Conservation (phyloP, 805 yeast species). For the Lipomyces yamanashiensis region DNA sequence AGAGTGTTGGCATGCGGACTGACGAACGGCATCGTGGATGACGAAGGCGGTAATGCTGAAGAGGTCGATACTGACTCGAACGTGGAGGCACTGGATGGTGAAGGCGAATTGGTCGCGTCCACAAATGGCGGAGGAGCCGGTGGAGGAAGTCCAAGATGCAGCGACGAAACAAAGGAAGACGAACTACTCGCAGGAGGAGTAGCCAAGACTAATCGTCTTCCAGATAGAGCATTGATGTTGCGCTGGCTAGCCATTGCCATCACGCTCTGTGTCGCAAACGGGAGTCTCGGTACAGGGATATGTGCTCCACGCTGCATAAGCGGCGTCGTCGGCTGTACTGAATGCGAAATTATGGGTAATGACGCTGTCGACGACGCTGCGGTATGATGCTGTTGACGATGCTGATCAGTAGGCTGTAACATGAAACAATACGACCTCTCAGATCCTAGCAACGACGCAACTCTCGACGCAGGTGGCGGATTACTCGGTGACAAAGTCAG, state of each 20-base stretch:
- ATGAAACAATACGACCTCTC: conserved; percentile 28
- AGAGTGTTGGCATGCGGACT: conserved; percentile 4
- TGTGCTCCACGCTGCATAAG: background rate
- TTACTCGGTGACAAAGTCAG: conserved; percentile 3
- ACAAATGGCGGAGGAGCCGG: background rate
- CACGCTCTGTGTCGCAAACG: conserved; percentile 19
- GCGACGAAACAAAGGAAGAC: conserved; percentile 8
- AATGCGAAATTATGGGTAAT: background rate
- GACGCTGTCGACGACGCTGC: conserved; percentile 5
- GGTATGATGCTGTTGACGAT: conserved; percentile 9
- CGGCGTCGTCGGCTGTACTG: background rate
- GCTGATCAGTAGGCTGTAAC: conserved; percentile 24
- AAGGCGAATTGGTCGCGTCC: background rate
- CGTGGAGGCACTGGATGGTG: background rate
- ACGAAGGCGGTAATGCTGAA: background rate
- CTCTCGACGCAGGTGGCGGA: background rate
- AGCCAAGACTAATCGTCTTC: background rate
- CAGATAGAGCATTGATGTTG: background rate
- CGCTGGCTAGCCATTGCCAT: conserved; percentile 17
- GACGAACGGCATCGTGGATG: background rate
- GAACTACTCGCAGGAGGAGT: conserved; percentile 12
- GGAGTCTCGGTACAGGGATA: conserved; percentile 25
- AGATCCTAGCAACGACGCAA: conserved; percentile 8
- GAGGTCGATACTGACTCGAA: background rate
- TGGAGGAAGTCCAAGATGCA: conserved; percentile 1